Evolutionary conservation across 1,284 basidiomycete species (phyloP).

Genomic region (Melampsora occidentalis): DNA sequence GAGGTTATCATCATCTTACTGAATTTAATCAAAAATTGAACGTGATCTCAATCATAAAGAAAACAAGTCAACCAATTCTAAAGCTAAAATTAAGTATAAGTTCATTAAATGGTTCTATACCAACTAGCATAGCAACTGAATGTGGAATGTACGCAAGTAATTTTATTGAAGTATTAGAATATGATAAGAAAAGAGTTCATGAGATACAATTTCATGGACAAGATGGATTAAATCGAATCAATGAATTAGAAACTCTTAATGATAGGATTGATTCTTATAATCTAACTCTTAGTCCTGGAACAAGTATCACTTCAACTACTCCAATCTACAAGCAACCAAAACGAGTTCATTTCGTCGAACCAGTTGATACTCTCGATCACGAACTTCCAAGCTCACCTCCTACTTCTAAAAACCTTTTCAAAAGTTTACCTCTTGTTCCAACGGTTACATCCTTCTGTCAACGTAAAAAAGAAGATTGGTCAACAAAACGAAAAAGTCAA

Average conservation of each 20-base stretch:
- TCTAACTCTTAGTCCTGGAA: not conserved
- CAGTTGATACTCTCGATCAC: not conserved
- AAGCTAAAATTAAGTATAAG: not conserved
- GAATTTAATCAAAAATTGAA: not conserved
- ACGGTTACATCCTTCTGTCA: not conserved
- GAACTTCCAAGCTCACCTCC: not conserved
- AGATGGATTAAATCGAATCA: not conserved
- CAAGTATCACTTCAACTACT: not conserved
- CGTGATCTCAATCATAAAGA: not conserved
- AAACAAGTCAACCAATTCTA: slow-evolving; percentile 1
- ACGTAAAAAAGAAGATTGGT: slow-evolving; percentile 8
- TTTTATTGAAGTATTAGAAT: slow-evolving; percentile 7
- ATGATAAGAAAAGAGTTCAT: slow-evolving; percentile 5
- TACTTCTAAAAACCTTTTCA: not conserved
- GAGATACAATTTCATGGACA: not conserved
- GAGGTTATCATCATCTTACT: not conserved
- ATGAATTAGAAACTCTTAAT: not conserved
- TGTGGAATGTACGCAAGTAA: slow-evolving; percentile 4
- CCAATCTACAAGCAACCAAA: not conserved
- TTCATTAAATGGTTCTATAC: not conserved
- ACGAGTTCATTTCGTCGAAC: not conserved
- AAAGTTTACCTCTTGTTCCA: not conserved
- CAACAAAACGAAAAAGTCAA: not conserved
- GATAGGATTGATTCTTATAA: not conserved
- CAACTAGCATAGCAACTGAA: not conserved